Conservation (phyloP, 768 basidiomycete species). For the Leucosporidium creatinivorum region DNA sequence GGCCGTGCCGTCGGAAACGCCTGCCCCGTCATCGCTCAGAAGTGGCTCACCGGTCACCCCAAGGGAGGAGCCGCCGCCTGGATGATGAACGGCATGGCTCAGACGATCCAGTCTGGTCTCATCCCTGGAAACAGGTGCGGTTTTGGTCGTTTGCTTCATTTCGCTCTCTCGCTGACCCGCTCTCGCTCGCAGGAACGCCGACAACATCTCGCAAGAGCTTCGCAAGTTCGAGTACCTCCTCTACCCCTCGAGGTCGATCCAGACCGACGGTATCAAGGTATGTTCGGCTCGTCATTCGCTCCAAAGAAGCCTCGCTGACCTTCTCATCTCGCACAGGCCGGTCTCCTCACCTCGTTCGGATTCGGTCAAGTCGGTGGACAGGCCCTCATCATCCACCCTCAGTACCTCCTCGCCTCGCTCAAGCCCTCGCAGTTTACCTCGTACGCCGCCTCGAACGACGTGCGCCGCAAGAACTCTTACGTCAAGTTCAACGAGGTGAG, state of each 20-base stretch:
- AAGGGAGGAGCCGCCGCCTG: constrained; percentile 88
- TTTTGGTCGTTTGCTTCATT: constrained; percentile 76
- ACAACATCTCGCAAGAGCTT: constrained; percentile 63
- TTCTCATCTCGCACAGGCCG: constrained; percentile 3
- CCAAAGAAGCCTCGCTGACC: not conserved
- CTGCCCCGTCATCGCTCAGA: constrained; percentile 95
- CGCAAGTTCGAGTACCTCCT: constrained; percentile 80
- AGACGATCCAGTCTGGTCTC: constrained; percentile 73
- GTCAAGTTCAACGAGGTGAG: constrained; percentile 37
- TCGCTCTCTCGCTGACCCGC: constrained; percentile 66
- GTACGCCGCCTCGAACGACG: constrained; percentile 65
- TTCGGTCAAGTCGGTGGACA: constrained; percentile 98
- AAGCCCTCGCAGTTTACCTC: constrained; percentile 66
- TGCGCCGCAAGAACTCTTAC: constrained; percentile 60
- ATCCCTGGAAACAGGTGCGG: constrained; percentile 89
- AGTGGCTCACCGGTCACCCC: constrained; percentile 91
- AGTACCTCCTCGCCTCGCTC: constrained; percentile 77
- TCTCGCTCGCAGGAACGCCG: constrained; percentile 65
- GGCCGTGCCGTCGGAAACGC: constrained; percentile 89
- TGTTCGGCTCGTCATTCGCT: not conserved
- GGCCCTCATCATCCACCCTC: constrained; percentile 78
- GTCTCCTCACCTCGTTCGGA: constrained; percentile 74
- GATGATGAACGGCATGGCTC: constrained; percentile 74
- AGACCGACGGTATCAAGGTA: constrained; percentile 58
- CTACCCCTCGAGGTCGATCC: constrained; percentile 95